Evolutionary conservation across 1,139 yeast genomes (phyloP), one percentile per base, ranked within the genome.

Genomic region (Barnettozyma hawaiiensis): DNA sequence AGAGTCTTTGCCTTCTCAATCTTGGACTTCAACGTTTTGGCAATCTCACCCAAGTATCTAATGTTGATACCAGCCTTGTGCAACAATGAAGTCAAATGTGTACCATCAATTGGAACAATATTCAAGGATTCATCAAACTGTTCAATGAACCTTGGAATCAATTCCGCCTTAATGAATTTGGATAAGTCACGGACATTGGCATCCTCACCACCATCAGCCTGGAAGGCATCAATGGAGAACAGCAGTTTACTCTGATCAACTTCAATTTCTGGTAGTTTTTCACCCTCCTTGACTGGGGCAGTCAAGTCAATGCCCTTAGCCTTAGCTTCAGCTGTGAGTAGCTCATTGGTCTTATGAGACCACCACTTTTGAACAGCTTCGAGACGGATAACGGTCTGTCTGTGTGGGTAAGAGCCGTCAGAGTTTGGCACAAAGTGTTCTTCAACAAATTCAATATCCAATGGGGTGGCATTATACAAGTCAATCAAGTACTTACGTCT

Each of bases 341-440:
- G 73, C 20, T 69, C 73, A 18, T 84, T 77, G 9, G 82, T 74
- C 57, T 81, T 78, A 52, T 78, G 65, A 58, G 76, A 76, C 84
- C 95, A 87, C 96, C 96, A 90, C 56, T 81, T 86, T 54, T 82
- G 90, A 41, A 92, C 78, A 11, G 96, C 92, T 66, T 92, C 97
- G 48, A 80, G 81, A 67, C 98, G 81, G 40, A 92, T 57, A 28
- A 85, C 75, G 15, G 85, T 71, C 65, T 87, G 86, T 48, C 76
- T 75, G 60, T 87, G 96, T 22, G 97, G 96, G 61, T 90, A 90
- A 12, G 65, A 65, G 20, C 62, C 62, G 12, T 64, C 66, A 3
- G 62, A 63, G 12, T 67, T 64, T 12, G 56, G 55, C 38, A 66
- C 66, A 59, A 59, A 80, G 57, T 79, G 58, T 23, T 67, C 61